Conservation (phyloP, 805 yeast genomes). For the Ogataea parapolymorpha region DNA sequence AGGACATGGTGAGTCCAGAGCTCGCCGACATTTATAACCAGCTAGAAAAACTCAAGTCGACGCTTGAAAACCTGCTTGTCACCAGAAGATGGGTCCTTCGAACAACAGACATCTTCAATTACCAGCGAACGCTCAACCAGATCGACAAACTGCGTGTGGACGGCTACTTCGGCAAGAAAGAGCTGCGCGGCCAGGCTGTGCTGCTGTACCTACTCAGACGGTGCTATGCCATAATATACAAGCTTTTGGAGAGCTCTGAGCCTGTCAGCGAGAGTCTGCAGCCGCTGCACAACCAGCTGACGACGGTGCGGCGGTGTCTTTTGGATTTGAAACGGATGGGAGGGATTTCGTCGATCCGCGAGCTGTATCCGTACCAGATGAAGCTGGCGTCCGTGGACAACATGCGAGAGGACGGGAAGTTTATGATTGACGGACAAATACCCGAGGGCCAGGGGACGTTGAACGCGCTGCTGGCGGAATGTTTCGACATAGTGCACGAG, state of each 20-base stretch:
- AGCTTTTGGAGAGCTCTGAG: conserved; percentile 85
- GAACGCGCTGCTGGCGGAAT: conserved; percentile 85
- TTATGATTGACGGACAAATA: conserved; percentile 78
- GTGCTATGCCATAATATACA: conserved; percentile 87
- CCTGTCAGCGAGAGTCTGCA: conserved; percentile 94
- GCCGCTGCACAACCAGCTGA: conserved; percentile 88
- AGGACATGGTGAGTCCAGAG: conserved; percentile 43
- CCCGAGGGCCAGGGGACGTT: conserved; percentile 99
- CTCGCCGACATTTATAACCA: conserved; percentile 60
- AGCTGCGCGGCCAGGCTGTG: conserved; percentile 54
- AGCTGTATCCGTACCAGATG: conserved; percentile 93
- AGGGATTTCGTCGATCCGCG: conserved; percentile 83
- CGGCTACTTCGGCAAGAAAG: conserved; percentile 47
- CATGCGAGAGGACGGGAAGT: conserved; percentile 85
- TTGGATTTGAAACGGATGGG: conserved; percentile 90
- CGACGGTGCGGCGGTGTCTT: conserved; percentile 87
- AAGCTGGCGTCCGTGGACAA: conserved; percentile 89
- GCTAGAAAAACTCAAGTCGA: conserved; percentile 62
- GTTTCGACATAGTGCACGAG: conserved; percentile 92
- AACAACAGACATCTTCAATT: conserved; percentile 87
- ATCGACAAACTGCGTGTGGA: conserved; percentile 71
- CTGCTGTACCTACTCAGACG: conserved; percentile 78
- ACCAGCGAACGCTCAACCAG: conserved; percentile 67
- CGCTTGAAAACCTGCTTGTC: conserved; percentile 76
- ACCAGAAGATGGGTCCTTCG: conserved; percentile 98